These are phyloP conservation scores for Myotisia sp. DNA, from an alignment of 2,329 filamentous ascomycete species.

Conservation along the genomic window DNA sequence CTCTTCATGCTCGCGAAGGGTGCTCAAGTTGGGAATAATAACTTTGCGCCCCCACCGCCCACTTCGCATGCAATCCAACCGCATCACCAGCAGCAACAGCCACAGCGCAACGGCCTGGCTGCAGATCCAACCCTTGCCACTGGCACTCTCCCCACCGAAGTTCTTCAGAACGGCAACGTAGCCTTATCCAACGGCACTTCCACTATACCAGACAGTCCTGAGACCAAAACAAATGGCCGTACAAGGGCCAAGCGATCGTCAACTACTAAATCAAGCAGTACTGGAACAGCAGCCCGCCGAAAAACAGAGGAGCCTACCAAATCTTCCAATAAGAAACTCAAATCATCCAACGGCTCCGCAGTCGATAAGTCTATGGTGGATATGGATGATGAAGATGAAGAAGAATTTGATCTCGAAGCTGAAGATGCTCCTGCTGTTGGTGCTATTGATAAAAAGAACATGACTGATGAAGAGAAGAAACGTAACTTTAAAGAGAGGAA, in stretches of 20 bases:
- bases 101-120: slow-evolving; percentile 36
- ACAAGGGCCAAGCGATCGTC: slow-evolving; percentile 56
- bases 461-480: slow-evolving; percentile 96
- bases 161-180: slow-evolving; percentile 18
- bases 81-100: slow-evolving; percentile 20
- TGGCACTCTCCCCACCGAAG: background rate
- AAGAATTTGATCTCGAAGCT: slow-evolving; percentile 21
- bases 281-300: slow-evolving; percentile 39
- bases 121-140: slow-evolving; percentile 22
- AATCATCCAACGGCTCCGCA: slow-evolving; percentile 38
- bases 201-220: slow-evolving; percentile 62
- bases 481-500: slow-evolving; percentile 97
- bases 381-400: slow-evolving; percentile 39
- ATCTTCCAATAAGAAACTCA: slow-evolving; percentile 58
- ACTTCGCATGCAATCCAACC: slow-evolving; percentile 28
- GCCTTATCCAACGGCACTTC: slow-evolving; percentile 56
- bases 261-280: slow-evolving; percentile 29
- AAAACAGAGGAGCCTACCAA: slow-evolving; percentile 66
- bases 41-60: slow-evolving; percentile 32
- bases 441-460: slow-evolving; percentile 52
- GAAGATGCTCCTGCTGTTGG: background rate
- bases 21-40: slow-evolving; percentile 43
- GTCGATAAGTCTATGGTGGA: slow-evolving; percentile 34
- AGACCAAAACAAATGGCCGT: slow-evolving; percentile 49
- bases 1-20: slow-evolving; percentile 72